Evolutionary conservation across 2,329 filamentous ascomycete species (phyloP), one percentile per base, ranked within the genome.

Genomic region (Sphaceloma murrayae): DNA sequence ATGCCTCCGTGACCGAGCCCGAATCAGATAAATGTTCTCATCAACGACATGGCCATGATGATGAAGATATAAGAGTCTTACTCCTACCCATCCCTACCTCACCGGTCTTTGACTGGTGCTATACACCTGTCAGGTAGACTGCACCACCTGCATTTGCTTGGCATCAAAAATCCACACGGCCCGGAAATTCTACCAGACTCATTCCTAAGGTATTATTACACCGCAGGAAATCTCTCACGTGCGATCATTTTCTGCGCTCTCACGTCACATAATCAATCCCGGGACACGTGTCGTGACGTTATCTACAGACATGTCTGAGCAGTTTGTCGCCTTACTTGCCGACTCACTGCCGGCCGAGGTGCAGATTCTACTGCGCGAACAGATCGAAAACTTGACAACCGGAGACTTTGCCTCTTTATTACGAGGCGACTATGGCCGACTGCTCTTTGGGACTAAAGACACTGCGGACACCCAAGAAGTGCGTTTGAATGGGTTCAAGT

Each of bases 371-470:
- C 54, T 67, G 3, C 55, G 60, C 43, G 54, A 60, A 21, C 55
- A 61, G 9, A 51, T 72, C 17, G 54, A 58, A 21, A 52, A 58
- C 5, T 56, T 67, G 30, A 64, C 68, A 54, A 55, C 58, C 21
- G 67, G 67, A 43, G 54, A 69, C 32, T 69, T 66, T 48, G 53
- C 61, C 43, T 54, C 53, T 9, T 49, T 70, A 13, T 53, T 70
- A 38, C 53, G 62, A 49, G 52, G 55, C 24, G 53, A 58, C 4
- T 61, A 67, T 46, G 64, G 64, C 29, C 60, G 60, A 38, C 49
- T 59, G 32, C 48, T 70, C 19, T 59, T 70, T 27, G 66, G 66
- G 17, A 61, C 63, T 38, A 51, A 58, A 24, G 13, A 40, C 6
- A 30, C 30, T 17, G 22, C 36, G 4, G 53, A 63, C 29, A 56